These are phyloP conservation scores for Paraurostyla sp. DNA, from an alignment of 73 alveolate species.

Conservation along the genomic window DNA sequence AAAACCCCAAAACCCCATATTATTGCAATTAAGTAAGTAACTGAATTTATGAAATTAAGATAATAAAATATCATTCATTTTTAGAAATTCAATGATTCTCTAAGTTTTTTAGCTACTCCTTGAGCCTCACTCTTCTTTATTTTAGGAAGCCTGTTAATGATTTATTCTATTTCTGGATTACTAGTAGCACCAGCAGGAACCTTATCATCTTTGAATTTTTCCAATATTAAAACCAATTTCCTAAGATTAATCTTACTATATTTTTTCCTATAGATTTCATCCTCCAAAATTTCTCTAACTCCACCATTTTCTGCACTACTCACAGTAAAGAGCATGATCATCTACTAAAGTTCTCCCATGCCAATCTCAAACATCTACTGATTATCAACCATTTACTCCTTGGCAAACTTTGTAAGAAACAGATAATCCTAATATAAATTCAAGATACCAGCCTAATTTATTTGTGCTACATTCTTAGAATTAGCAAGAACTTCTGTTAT, in stretches of 20 bases:
- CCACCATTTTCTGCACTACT: not conserved
- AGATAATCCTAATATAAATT: slow-evolving; percentile 11
- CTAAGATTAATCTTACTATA: slow-evolving; percentile 17
- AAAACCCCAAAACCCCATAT: no score
- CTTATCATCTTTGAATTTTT: slow-evolving; percentile 45
- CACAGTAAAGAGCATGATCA: not conserved
- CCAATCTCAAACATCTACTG: slow-evolving; percentile 34
- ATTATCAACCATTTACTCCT: slow-evolving; percentile 19
- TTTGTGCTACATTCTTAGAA: slow-evolving; percentile 1
- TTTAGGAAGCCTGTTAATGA: not conserved
- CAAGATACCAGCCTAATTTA: slow-evolving; percentile 16
- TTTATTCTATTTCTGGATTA: not conserved
- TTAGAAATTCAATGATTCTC: slow-evolving; percentile 26
- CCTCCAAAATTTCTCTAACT: slow-evolving; percentile 41
- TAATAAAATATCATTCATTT: not conserved
- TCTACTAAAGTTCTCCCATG: slow-evolving; percentile 33
- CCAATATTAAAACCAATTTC: slow-evolving; percentile 10
- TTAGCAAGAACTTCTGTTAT: slow-evolving; percentile 24
- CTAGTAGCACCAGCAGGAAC: not conserved
- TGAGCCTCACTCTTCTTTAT: slow-evolving; percentile 40
- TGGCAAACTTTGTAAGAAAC: slow-evolving; percentile 1
- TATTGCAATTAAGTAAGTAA: no score
- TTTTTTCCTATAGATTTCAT: slow-evolving; percentile 49
- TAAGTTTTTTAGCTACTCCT: slow-evolving; percentile 22
- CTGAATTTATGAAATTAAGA: not conserved